A percentile compares a stretch with the other conserved stretches of the same genome.
Conservation (phyloP, 768 basidiomycete species). For the Phaffia australis region DNA sequence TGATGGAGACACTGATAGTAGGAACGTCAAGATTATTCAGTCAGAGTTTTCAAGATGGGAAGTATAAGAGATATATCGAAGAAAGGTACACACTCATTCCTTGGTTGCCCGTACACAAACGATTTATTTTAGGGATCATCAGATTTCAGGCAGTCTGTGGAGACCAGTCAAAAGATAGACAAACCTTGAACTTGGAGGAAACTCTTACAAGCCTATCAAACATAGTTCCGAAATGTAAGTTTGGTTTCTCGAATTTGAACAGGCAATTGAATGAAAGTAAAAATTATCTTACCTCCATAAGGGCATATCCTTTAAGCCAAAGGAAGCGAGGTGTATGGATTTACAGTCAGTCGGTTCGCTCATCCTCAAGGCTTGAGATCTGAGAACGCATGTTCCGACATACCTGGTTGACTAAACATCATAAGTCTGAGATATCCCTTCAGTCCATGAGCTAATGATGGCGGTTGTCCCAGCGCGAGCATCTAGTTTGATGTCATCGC, state of each 20-base stretch:
- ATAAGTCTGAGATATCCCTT: conserved; percentile 57
- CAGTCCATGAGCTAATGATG: conserved; percentile 49
- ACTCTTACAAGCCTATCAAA: conserved; percentile 44
- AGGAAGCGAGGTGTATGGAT: too few species aligned
- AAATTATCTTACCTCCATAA: too few species aligned
- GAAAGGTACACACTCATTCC: conserved; percentile 45
- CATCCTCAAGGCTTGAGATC: too few species aligned
- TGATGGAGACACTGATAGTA: conserved; percentile 47
- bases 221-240: neutral
- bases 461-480: conserved; percentile 50
- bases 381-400: conserved; percentile 39
- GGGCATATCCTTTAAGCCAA: too few species aligned
- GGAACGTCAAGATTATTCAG: neutral
- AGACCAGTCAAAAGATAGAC: conserved; percentile 20
- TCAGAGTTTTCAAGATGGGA: neutral
- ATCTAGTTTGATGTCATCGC: conserved; percentile 8
- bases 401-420: conserved; percentile 56
- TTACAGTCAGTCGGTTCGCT: too few species aligned
- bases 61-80: neutral
- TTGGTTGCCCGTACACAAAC: conserved; percentile 31
- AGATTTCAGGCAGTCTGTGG: neutral
- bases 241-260: too few species aligned
- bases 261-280: too few species aligned
- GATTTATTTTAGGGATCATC: neutral
- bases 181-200: conserved; percentile 68